A percentile compares a stretch with the other conserved stretches of the same genome.
Conservation (phyloP, 768 basidiomycete genomes). For the Leucocoprinus leucothites region DNA sequence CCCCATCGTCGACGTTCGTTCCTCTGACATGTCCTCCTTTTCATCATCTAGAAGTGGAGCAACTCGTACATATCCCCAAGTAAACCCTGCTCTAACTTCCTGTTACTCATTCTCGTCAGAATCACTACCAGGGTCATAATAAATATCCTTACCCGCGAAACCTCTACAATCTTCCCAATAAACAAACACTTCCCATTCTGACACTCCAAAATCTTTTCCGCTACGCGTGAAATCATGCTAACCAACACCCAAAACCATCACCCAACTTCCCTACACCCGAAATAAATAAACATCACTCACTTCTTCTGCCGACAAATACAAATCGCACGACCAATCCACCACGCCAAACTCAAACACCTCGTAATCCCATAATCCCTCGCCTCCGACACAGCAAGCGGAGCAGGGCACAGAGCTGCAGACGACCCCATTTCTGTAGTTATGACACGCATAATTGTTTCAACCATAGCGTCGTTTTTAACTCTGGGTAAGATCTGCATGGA, state of each 20-base stretch:
- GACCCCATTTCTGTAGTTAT: constrained; percentile 55
- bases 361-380: constrained; percentile 39
- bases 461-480: constrained; percentile 37
- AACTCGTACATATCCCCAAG: constrained; percentile 32
- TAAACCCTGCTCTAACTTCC: constrained; percentile 35
- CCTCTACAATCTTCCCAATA: constrained; percentile 57
- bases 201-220: constrained; percentile 25
- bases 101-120: constrained; percentile 9
- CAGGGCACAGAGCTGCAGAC: constrained; percentile 38
- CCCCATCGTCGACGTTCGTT: not conserved
- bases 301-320: constrained; percentile 46
- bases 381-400: constrained; percentile 35
- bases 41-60: constrained; percentile 27
- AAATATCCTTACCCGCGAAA: constrained; percentile 25
- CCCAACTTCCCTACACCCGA: not conserved
- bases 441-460: constrained; percentile 43
- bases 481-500: constrained; percentile 37
- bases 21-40: constrained; percentile 20
- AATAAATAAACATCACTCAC: constrained; percentile 13
- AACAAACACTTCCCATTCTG: constrained; percentile 40
- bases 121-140: too few relatives aligned
- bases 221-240: constrained; percentile 26
- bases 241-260: too few relatives aligned
- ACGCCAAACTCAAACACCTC: constrained; percentile 56
- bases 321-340: constrained; percentile 61